These are phyloP conservation scores for Rhododendron molle DNA, from an alignment of 148 eudicot species.

Conservation along the genomic window DNA sequence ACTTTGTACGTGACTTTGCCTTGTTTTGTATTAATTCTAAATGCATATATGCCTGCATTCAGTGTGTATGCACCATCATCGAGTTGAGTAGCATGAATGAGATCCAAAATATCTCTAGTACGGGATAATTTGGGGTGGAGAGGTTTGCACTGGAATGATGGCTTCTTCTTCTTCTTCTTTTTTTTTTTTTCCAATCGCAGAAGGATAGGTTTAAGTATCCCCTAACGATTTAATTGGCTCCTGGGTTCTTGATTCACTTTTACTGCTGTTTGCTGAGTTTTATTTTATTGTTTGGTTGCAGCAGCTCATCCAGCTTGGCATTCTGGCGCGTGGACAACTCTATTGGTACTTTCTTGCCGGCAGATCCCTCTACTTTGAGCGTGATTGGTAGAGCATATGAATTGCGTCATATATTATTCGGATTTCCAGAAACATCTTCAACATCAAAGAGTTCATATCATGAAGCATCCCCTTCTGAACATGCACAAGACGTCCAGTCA, in stretches of 20 bases:
- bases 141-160: background rate
- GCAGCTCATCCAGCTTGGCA: constrained; percentile 38
- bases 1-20: constrained; percentile 43
- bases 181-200: too few species aligned
- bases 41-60: background rate
- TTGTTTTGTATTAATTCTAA: background rate
- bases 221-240: background rate
- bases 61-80: background rate
- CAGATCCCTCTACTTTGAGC: constrained; percentile 53
- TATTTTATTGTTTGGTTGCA: constrained; percentile 22
- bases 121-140: background rate
- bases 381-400: constrained; percentile 70
- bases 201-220: background rate
- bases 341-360: constrained; percentile 79
- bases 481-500: constrained; percentile 26
- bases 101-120: background rate
- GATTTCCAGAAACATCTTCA: constrained; percentile 38
- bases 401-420: constrained; percentile 62
- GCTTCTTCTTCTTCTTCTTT: too few species aligned
- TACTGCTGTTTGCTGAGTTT: background rate
- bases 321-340: constrained; percentile 97
- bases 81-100: background rate
- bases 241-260: background rate
- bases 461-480: constrained; percentile 27
- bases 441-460: constrained; percentile 21